Percentiles rank a stretch among this genome's conserved stretches.
phyloP scores from a whole-genome alignment of 2,329 filamentous ascomycete species.

The Lecanicillium sp. region DNA sequence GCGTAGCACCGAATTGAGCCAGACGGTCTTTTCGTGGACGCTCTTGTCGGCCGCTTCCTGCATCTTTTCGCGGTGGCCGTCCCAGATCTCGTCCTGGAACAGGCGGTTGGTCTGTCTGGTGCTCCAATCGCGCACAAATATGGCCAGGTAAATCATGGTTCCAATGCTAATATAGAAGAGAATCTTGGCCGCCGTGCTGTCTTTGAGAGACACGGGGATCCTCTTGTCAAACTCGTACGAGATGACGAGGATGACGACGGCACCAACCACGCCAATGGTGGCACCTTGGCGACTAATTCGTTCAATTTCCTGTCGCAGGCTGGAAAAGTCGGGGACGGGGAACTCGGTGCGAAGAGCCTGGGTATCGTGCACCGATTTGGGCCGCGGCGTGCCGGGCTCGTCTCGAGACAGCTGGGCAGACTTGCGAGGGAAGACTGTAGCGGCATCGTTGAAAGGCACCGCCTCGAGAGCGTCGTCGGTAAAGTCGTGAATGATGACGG shows the following conservation, averaged over 20 bases:
- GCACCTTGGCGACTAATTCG: conserved; percentile 23
- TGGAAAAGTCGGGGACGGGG: conserved; percentile 39
- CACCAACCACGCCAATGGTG: conserved; percentile 29
- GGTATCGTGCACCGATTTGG: conserved; percentile 25
- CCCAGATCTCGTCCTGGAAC: conserved; percentile 65
- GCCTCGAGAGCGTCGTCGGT: conserved; percentile 51
- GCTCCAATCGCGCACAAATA: conserved; percentile 50
- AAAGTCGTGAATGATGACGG: conserved; percentile 60
- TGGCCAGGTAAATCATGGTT: conserved; percentile 15
- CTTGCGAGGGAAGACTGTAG: conserved; percentile 3
- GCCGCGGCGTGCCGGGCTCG: neutral
- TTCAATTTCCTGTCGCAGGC: conserved; percentile 25
- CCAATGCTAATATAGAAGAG: conserved; percentile 4
- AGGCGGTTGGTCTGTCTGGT: conserved; percentile 52
- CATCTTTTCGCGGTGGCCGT: conserved; percentile 49
- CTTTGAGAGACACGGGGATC: conserved; percentile 7
- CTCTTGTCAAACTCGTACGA: conserved; percentile 16
- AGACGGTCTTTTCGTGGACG: conserved; percentile 57
- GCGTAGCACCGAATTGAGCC: conserved; percentile 62
- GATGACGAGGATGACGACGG: conserved; percentile 22
- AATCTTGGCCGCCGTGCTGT: conserved; percentile 5
- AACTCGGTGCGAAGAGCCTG: conserved; percentile 36
- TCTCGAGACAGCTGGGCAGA: conserved; percentile 3
- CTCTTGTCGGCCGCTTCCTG: conserved; percentile 31
- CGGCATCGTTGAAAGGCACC: conserved; percentile 18